Evolutionary conservation across 1,284 basidiomycete genomes (phyloP).

Genomic region (Ganoderma resinaceum): DNA sequence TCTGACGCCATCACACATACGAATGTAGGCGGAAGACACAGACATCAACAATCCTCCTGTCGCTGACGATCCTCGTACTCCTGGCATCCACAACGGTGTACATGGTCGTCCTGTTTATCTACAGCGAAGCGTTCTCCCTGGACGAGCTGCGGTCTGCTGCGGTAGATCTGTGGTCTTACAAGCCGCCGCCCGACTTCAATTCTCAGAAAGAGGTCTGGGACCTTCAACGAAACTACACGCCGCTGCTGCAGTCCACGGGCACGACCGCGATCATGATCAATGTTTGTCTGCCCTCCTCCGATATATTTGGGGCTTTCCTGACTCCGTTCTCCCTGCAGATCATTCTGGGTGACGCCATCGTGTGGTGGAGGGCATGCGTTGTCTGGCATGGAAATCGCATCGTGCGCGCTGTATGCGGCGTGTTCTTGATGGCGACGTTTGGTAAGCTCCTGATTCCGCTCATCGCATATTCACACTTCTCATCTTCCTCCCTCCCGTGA

Average conservation of each 20-base stretch:
- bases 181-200: background rate
- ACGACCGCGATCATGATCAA: background rate
- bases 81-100: background rate
- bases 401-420: background rate
- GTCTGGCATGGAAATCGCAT: background rate
- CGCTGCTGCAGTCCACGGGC: background rate
- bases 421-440: background rate
- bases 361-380: slow-evolving; percentile 1
- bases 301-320: background rate
- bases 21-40: too few species aligned
- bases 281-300: background rate
- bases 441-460: background rate
- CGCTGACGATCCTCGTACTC: background rate
- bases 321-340: background rate
- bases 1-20: too few species aligned
- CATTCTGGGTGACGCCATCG: background rate
- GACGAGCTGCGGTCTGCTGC: background rate
- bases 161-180: background rate
- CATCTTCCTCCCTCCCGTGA: background rate
- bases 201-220: background rate
- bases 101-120: background rate
- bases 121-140: background rate
- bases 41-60: background rate
- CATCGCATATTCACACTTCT: too few species aligned
- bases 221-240: background rate